Conservation (phyloP, 2,329 filamentous ascomycete genomes). For the Apiospora kogelbergensis region DNA sequence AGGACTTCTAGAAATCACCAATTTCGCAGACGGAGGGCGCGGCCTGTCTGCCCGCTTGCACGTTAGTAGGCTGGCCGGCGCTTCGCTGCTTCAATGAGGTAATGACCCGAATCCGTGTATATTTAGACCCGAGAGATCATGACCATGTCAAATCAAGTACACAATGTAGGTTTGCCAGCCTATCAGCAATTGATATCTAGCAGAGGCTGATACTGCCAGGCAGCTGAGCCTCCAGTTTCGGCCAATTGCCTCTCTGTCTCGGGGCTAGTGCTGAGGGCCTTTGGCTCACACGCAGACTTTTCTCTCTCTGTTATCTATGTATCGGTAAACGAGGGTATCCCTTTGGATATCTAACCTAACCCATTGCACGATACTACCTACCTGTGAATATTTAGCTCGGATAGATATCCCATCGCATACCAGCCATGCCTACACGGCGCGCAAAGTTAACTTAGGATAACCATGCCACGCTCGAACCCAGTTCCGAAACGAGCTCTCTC, state of each 20-base stretch:
- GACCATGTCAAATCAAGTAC: neutral
- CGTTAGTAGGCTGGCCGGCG: neutral
- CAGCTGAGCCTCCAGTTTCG: constrained; percentile 3
- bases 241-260: neutral
- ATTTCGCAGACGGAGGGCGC: neutral
- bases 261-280: neutral
- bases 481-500: constrained; percentile 14
- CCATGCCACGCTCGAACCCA: neutral
- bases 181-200: neutral
- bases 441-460: neutral
- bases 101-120: neutral
- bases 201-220: neutral
- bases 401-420: neutral
- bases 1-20: neutral
- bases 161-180: neutral
- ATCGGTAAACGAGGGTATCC: neutral
- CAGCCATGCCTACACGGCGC: neutral
- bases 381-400: neutral
- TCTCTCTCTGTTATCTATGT: neutral
- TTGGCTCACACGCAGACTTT: neutral
- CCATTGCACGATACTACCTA: neutral
- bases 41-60: neutral
- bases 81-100: neutral
- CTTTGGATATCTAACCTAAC: neutral
- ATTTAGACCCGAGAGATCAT: neutral